Percentiles rank a stretch among this genome's conserved stretches.
These are phyloP conservation scores for Gliomastix tumulicola DNA, from an alignment of 2,329 filamentous ascomycete species.

Conservation along the genomic window DNA sequence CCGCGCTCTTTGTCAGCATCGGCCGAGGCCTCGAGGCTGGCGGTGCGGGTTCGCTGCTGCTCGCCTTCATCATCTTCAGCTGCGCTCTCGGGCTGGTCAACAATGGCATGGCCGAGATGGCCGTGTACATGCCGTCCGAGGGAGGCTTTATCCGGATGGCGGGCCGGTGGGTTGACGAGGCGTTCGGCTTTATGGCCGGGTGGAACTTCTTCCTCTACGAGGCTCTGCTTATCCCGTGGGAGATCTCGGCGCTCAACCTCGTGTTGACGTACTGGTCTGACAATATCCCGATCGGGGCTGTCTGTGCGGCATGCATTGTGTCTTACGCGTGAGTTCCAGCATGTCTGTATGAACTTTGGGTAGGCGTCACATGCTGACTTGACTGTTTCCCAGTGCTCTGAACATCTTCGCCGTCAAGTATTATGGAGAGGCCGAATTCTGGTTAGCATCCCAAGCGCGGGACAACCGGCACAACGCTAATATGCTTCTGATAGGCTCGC, in stretches of 20 bases:
- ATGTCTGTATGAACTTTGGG: too few relatives aligned
- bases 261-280: slow-evolving; percentile 36
- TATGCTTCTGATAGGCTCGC: too few relatives aligned
- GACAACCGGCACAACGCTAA: too few relatives aligned
- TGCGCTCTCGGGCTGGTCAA: slow-evolving; percentile 16
- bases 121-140: slow-evolving; percentile 38
- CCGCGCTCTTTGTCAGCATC: slow-evolving; percentile 19
- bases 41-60: slow-evolving; percentile 22
- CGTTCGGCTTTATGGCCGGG: slow-evolving; percentile 35
- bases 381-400: slow-evolving; percentile 14
- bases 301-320: slow-evolving; percentile 14
- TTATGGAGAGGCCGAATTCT: slow-evolving; percentile 34
- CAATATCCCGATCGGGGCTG: slow-evolving; percentile 12
- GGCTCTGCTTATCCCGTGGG: slow-evolving; percentile 36
- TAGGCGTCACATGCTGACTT: too few relatives aligned
- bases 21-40: slow-evolving; percentile 20
- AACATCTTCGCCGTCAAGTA: slow-evolving; percentile 28
- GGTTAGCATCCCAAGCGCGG: too few relatives aligned
- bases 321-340: too few relatives aligned
- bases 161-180: slow-evolving; percentile 37
- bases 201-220: slow-evolving; percentile 45
- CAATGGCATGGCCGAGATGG: slow-evolving; percentile 34
- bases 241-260: slow-evolving; percentile 38
- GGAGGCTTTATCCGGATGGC: slow-evolving; percentile 36
- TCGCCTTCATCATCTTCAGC: slow-evolving; percentile 16